phyloP scores from a whole-genome alignment of 164 flowering plant species.

The Liquidambar formosana region DNA sequence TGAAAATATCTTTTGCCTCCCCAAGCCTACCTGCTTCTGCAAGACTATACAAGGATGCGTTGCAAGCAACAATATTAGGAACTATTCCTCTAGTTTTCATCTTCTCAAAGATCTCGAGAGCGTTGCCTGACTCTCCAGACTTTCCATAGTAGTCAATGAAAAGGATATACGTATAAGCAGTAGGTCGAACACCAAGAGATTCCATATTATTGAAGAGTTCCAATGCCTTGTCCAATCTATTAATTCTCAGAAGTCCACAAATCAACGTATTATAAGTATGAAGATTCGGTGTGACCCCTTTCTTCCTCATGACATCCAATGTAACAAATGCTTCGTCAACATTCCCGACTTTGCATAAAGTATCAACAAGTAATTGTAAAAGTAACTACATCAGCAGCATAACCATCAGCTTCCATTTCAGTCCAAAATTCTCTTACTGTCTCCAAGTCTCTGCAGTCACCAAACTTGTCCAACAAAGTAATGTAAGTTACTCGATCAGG shows the following conservation, averaged over 20 bases:
- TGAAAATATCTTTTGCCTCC: slow-evolving; percentile 64
- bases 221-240: slow-evolving; percentile 63
- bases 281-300: slow-evolving; percentile 69
- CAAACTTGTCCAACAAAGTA: slow-evolving; percentile 71
- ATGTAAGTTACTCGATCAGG: slow-evolving; percentile 89
- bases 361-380: slow-evolving; percentile 71
- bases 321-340: slow-evolving; percentile 67
- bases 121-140: slow-evolving; percentile 59
- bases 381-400: slow-evolving; percentile 76
- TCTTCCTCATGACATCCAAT: slow-evolving; percentile 58
- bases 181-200: slow-evolving; percentile 53
- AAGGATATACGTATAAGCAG: slow-evolving; percentile 70
- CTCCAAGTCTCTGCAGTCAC: slow-evolving; percentile 68
- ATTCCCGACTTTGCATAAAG: slow-evolving; percentile 73
- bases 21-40: slow-evolving; percentile 63
- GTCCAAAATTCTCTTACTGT: slow-evolving; percentile 60
- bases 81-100: slow-evolving; percentile 79
- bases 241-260: slow-evolving; percentile 63
- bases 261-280: slow-evolving; percentile 83
- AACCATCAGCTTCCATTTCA: slow-evolving; percentile 87
- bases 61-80: slow-evolving; percentile 79
- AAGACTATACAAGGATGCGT: slow-evolving; percentile 77
- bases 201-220: slow-evolving; percentile 53
- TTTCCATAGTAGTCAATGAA: slow-evolving; percentile 93
- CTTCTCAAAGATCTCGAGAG: slow-evolving; percentile 68